Evolutionary conservation across 495 filamentous ascomycete genomes (phyloP), one percentile per base, ranked within the genome.

Genomic region (Evansstolkia leycettana): DNA sequence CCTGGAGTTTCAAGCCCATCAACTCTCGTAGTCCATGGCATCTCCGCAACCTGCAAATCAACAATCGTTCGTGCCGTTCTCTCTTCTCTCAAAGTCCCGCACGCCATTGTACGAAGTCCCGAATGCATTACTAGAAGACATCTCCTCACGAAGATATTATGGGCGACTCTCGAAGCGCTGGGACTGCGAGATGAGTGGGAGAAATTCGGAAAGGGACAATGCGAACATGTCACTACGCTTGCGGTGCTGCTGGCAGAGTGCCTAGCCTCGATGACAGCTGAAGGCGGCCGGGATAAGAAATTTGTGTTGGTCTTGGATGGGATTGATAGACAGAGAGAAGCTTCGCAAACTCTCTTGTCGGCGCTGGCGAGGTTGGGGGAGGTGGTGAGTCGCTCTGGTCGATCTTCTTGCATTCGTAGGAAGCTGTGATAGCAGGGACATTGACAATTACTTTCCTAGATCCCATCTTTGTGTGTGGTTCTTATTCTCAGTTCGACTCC

Each of bases 71-170:
- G 64, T 28, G 62, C 68, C 7, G 62, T 90, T 12, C 72, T 95
- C 2, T 48, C 70, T 17, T 45, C 50, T 3, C 62, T 72, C 16
- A 38, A 56, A 27, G 55, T 80, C 16, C 65, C 65, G 26, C 77
- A 82, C 47, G 78, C 82, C 20, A 72, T 94, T 38, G 62, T 94
- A 33, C 78, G 75, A 39, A 87, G 78, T 24, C 59, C 70, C 34
- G 89, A 96, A 66, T 95, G 86, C 48, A 82, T 98, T 34, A 93
- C 87, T 0, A 78, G 75, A 0, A 78, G 90, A 17, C 90, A 98
- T 58, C 63, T 98, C 5, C 77, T 92, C 62, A 80, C 41, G 54
- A 73, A 40, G 58, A 74, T 54, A 54, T 65, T 53, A 24, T 81
- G 50, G 52, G 55, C 37, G 24, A 54, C 35, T 7, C 60, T 56